These are phyloP conservation scores for Trichophyton verrucosum DNA, from an alignment of 2,329 filamentous ascomycete species.

Conservation along the genomic window DNA sequence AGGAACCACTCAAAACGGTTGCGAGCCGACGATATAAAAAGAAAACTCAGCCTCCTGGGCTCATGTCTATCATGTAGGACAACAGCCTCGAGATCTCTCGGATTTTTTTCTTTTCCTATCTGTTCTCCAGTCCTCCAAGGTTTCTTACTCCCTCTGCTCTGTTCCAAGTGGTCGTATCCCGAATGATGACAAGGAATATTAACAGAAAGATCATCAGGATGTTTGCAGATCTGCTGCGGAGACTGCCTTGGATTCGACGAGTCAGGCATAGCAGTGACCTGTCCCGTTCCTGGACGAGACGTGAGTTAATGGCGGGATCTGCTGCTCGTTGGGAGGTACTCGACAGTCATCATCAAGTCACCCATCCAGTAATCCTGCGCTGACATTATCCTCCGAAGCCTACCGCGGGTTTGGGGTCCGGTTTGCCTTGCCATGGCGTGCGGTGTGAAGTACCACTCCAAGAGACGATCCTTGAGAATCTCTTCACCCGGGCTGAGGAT, in stretches of 20 bases:
- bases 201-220: neutral
- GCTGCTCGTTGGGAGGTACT: neutral
- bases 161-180: neutral
- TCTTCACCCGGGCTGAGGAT: neutral
- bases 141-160: no score
- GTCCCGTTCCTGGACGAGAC: neutral
- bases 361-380: neutral
- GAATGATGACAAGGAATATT: neutral
- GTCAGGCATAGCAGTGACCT: neutral
- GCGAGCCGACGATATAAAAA: neutral
- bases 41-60: neutral
- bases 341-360: neutral
- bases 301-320: neutral
- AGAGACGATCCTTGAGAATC: neutral
- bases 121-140: neutral
- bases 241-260: neutral
- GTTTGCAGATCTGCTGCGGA: constrained; percentile 1
- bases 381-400: neutral
- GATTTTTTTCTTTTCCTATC: neutral
- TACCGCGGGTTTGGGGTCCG: neutral
- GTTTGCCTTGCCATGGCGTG: neutral
- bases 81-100: neutral
- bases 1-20: neutral
- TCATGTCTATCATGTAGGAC: neutral
- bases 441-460: neutral